Evolutionary conservation across 2,329 filamentous ascomycete species (phyloP), one percentile per base, ranked within the genome.

Genomic region (Pyrenochaeta sp.): DNA sequence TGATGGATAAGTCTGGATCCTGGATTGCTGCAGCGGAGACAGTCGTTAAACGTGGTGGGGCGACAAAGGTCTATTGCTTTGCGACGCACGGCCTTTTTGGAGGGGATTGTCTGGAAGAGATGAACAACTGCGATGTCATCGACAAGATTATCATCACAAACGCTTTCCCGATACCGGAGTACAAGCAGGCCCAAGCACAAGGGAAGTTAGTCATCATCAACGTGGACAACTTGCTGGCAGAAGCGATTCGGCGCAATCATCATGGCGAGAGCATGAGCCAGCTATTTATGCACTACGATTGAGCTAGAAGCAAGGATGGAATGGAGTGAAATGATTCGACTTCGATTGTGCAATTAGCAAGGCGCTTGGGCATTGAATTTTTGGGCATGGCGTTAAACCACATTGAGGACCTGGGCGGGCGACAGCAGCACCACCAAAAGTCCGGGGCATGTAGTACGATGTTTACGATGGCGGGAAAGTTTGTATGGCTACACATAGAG

Each of bases 11-110:
- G 81, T 89, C 93, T 9, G 92, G 91, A 13, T 97, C 92, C 6
- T 99, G 95, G 95, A 96, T 99, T 67, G 94, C 94, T 5, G 95
- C 95, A 6, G 95, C 95, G 12, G 95, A 99, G 82, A 96, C 93
- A 1, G 94, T 97, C 2, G 91, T 97, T 52, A 98, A 98, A 83
- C 88, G 91, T 64, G 96, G 95, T 64, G 87, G 88, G 44, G 95
- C 95, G 1, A 96, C 91, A 69, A 95, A 91, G 78, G 95, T 99
- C 36, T 98, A 97, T 79, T 97, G 93, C 83, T 96, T 99, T 81
- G 95, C 94, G 7, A 98, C 95, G 0, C 95, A 99, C 73, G 95
- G 93, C 40, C 86, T 99, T 36, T 98, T 99, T 77, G 93, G 93
- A 24, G 91, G 89, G 45, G 91, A 97, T 74, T 92, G 91, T 64